Conservation (phyloP, 192 early-diverging fungal genomes). For the Kickxella alabastrina region DNA sequence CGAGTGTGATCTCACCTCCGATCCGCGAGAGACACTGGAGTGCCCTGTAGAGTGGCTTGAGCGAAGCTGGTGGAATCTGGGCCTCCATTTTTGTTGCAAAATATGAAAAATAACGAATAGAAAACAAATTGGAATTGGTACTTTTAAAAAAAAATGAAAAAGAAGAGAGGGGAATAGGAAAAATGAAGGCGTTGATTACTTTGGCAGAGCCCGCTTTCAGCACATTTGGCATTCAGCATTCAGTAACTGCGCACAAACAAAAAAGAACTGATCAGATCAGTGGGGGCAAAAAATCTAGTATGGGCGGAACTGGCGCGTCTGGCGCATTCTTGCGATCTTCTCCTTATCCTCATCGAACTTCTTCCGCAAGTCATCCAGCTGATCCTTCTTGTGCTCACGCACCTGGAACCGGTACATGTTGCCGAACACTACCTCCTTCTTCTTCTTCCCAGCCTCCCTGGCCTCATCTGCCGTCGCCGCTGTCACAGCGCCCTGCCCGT, state of each 20-base stretch:
- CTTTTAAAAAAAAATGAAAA: background rate
- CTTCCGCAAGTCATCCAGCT: conserved; percentile 81
- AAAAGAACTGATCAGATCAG: no score
- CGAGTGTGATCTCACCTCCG: conserved; percentile 61
- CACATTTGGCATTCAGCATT: no score
- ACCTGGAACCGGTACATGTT: conserved; percentile 98
- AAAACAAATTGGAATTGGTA: background rate
- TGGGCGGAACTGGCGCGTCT: conserved; percentile 77
- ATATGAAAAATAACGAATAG: background rate
- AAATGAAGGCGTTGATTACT: background rate
- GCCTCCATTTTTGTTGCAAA: conserved; percentile 28
- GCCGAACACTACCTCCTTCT: conserved; percentile 71
- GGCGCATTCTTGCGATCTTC: conserved; percentile 75
- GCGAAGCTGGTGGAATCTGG: conserved; percentile 41
- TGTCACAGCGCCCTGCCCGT: conserved; percentile 62
- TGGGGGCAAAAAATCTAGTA: no score
- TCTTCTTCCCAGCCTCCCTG: conserved; percentile 53
- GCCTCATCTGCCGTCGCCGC: conserved; percentile 58
- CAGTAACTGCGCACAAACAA: conserved; percentile 15
- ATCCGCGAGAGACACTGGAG: conserved; percentile 59
- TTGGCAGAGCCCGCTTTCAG: no score
- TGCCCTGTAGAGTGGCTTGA: conserved; percentile 53
- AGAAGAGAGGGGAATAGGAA: background rate
- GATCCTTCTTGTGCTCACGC: conserved; percentile 83
- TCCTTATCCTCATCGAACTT: conserved; percentile 93